These are phyloP conservation scores for Drechslerella dactyloides DNA, from an alignment of 2,329 filamentous ascomycete genomes.

Conservation along the genomic window DNA sequence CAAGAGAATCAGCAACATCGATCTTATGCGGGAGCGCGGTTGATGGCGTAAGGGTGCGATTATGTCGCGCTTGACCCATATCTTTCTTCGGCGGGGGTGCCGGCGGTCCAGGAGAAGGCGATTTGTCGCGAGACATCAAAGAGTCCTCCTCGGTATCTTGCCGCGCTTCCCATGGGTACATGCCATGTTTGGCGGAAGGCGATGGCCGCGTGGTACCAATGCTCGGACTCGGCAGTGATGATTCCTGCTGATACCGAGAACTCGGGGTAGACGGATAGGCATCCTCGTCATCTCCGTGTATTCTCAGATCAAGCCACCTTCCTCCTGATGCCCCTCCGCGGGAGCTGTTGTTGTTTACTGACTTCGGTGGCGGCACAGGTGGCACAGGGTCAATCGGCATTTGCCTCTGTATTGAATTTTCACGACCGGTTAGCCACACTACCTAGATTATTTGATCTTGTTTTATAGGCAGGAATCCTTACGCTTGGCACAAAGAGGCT, in stretches of 20 bases:
- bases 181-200: conserved; percentile 39
- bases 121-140: conserved; percentile 43
- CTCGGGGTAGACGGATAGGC: conserved; percentile 29
- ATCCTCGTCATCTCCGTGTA: conserved; percentile 49
- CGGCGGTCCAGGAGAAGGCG: conserved; percentile 35
- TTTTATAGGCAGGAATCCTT: conserved; percentile 25
- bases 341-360: conserved; percentile 19
- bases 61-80: conserved; percentile 32
- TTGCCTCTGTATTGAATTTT: conserved; percentile 44
- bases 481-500: conserved; percentile 53
- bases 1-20: conserved; percentile 38
- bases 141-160: conserved; percentile 44
- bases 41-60: conserved; percentile 40
- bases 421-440: conserved; percentile 44
- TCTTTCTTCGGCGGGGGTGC: conserved; percentile 42
- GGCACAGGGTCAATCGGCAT: conserved; percentile 38
- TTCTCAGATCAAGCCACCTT: conserved; percentile 34
- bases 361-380: conserved; percentile 45
- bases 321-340: conserved; percentile 10
- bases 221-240: conserved; percentile 41
- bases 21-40: conserved; percentile 28
- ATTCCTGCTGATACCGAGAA: conserved; percentile 32
- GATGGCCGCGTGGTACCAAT: conserved; percentile 31
- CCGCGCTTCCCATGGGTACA: conserved; percentile 48
- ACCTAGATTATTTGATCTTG: conserved; percentile 6